Evolutionary conservation across 2,329 filamentous ascomycete genomes (phyloP).

Genomic region (Alternaria dauci): DNA sequence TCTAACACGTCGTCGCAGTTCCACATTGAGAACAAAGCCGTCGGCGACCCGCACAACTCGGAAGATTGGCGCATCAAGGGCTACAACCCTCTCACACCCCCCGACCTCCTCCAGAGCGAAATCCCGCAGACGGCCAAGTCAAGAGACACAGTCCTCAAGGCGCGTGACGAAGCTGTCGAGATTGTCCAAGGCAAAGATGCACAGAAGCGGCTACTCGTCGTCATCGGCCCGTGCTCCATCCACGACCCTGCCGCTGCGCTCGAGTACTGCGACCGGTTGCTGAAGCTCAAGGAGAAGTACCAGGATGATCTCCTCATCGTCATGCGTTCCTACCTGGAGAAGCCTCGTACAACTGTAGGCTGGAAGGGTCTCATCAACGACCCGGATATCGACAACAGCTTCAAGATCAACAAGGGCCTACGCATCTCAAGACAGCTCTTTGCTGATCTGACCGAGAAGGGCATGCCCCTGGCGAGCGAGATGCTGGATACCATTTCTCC

Average conservation of each 20-base stretch:
- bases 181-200: conserved; percentile 68
- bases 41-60: conserved; percentile 59
- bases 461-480: conserved; percentile 96
- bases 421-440: conserved; percentile 88
- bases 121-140: conserved; percentile 68
- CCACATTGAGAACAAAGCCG: conserved; percentile 60
- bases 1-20: conserved; percentile 48
- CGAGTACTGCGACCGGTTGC: conserved; percentile 87
- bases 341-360: conserved; percentile 95
- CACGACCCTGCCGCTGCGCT: conserved; percentile 91
- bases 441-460: conserved; percentile 86
- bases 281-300: conserved; percentile 86
- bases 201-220: conserved; percentile 71
- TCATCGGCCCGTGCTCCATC: conserved; percentile 96
- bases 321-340: conserved; percentile 98
- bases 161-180: conserved; percentile 67
- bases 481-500: conserved; percentile 99
- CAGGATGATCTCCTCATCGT: conserved; percentile 89
- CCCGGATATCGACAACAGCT: conserved; percentile 96
- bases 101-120: conserved; percentile 94
- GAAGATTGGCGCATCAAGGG: conserved; percentile 71
- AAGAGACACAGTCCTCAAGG: conserved; percentile 65
- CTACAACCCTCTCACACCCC: conserved; percentile 91
- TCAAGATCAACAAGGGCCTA: conserved; percentile 98
- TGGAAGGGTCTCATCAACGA: conserved; percentile 99